Evolutionary conservation across 1,284 basidiomycete species (phyloP), one percentile per base, ranked within the genome.

Genomic region (Ganoderma sinense): DNA sequence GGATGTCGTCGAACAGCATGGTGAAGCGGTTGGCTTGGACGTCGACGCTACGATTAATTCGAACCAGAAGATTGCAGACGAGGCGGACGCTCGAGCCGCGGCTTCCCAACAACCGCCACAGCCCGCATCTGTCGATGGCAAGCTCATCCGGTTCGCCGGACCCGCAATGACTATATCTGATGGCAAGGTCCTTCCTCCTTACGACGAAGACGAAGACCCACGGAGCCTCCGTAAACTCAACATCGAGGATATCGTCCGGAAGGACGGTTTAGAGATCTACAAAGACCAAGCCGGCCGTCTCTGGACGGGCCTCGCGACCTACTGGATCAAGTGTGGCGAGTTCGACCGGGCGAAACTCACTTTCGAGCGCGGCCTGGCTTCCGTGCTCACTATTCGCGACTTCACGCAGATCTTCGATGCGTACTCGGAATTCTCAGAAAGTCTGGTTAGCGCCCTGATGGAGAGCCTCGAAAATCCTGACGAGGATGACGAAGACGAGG

Each of bases 331-430:
- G 82, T 91, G 96, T 2, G 95, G 90, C 73, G 97, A 99, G 79
- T 97, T 99, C 77, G 97, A 97, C 67, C 89, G 92, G 68, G 96
- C 94, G 10, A 93, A 89, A 76, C 86, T 87, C 67, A 96, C 93
- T 0, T 99, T 99, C 78, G 98, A 99, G 81, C 83, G 89, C 36
- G 97, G 97, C 11, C 89, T 99, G 73, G 86, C 88, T 13, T 86
- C 85, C 1, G 97, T 99, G 20, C 85, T 99, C 77, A 99, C 98
- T 0, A 94, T 99, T 72, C 91, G 97, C 31, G 98, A 99, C 83
- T 99, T 99, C 81, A 97, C 96, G 1, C 97, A 98, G 79, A 97
- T 99, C 73, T 99, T 99, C 79, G 97, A 99, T 79, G 94, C 97
- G 4, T 98, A 98, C 80, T 92, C 95, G 36, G 97, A 99, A 78